These are phyloP conservation scores for Diaporthe longicolla DNA, from an alignment of 2,329 filamentous ascomycete genomes.

Conservation along the genomic window DNA sequence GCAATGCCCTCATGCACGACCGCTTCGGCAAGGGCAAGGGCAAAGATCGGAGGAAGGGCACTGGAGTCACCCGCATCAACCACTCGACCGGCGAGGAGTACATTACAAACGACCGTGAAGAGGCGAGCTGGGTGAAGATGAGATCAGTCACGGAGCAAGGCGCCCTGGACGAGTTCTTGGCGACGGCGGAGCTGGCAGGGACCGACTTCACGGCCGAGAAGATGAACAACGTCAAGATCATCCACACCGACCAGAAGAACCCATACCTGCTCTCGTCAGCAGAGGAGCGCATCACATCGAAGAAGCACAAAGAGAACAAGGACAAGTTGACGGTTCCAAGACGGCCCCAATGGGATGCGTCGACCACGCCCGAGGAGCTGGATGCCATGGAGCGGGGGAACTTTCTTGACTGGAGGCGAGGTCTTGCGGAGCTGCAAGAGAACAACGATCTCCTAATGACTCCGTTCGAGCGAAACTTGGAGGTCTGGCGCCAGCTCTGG, in stretches of 20 bases:
- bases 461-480: slow-evolving; percentile 95
- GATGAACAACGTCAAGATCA: slow-evolving; percentile 99
- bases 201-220: slow-evolving; percentile 99
- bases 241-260: slow-evolving; percentile 96
- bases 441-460: slow-evolving; percentile 96
- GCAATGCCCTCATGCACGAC: slow-evolving; percentile 98
- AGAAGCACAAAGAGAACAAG: slow-evolving; percentile 87
- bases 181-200: slow-evolving; percentile 95
- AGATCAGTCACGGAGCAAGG: slow-evolving; percentile 97
- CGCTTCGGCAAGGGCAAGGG: slow-evolving; percentile 96
- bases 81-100: slow-evolving; percentile 90
- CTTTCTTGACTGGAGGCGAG: slow-evolving; percentile 89
- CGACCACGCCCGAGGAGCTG: slow-evolving; percentile 86
- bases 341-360: slow-evolving; percentile 88
- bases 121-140: slow-evolving; percentile 99
- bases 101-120: slow-evolving; percentile 89
- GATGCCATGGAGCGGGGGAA: slow-evolving; percentile 84
- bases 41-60: slow-evolving; percentile 79
- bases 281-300: slow-evolving; percentile 83
- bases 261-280: slow-evolving; percentile 89
- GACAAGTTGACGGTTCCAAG: slow-evolving; percentile 88
- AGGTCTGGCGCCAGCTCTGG: slow-evolving; percentile 98
- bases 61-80: slow-evolving; percentile 75
- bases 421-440: slow-evolving; percentile 92
- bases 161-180: slow-evolving; percentile 95